Percentiles rank a stretch among this genome's conserved stretches.
Evolutionary conservation across 495 filamentous ascomycete species (phyloP).

Genomic region (Daldinia bambusicola): DNA sequence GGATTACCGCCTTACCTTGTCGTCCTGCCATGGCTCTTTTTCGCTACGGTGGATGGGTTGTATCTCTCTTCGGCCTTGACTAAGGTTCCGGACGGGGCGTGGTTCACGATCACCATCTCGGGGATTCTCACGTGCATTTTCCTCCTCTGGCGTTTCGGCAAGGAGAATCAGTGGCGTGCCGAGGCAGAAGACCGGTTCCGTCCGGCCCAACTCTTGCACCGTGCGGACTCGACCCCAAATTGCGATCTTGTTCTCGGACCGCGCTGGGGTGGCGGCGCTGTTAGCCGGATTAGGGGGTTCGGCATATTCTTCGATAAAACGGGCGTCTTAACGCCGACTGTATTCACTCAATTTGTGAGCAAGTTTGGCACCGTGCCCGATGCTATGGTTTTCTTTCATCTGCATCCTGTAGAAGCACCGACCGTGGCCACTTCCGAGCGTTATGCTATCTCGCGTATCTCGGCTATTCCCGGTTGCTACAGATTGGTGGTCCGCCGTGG

Average conservation of each 20-base stretch:
- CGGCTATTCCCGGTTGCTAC: conserved; percentile 67
- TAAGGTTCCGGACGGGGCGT: conserved; percentile 77
- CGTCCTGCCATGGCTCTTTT: conserved; percentile 67
- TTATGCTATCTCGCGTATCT: conserved; percentile 52
- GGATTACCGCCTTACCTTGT: conserved; percentile 66
- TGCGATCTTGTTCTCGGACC: conserved; percentile 48
- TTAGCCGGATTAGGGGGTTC: conserved; percentile 62
- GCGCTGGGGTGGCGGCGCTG: conserved; percentile 56
- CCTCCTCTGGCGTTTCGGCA: conserved; percentile 78
- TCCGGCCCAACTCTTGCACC: conserved; percentile 56
- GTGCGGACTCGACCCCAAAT: conserved; percentile 38
- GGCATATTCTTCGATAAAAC: conserved; percentile 76
- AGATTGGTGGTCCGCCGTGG: conserved; percentile 74
- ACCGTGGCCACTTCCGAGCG: conserved; percentile 57
- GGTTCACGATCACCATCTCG: conserved; percentile 76
- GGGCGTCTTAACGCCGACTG: conserved; percentile 63
- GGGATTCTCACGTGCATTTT: conserved; percentile 67
- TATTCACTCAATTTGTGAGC: conserved; percentile 71
- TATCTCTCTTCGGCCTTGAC: conserved; percentile 73
- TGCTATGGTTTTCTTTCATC: conserved; percentile 70
- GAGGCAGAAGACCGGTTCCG: conserved; percentile 69
- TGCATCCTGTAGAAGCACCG: conserved; percentile 65
- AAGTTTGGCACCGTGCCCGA: conserved; percentile 69
- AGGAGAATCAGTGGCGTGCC: conserved; percentile 76
- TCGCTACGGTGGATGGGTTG: conserved; percentile 69